Base-by-base conservation (phyloP, 2,329 filamentous ascomycete species). In the Exophiala lecanii-corni region DNA sequence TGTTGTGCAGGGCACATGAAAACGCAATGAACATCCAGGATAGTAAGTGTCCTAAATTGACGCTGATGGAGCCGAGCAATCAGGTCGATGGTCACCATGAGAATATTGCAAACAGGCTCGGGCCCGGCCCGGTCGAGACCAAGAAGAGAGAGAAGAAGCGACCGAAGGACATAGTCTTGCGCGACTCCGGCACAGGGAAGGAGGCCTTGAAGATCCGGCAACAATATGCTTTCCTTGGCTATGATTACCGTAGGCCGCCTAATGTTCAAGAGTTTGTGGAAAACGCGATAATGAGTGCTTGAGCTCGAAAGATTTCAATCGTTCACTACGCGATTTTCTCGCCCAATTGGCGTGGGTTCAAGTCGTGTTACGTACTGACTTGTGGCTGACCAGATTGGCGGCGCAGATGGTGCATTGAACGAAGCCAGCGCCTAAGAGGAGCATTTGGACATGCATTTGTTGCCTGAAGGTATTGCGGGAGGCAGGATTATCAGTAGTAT, bases 161-260 rank as follows among this genome's bases (percentile, higher is more conserved):
- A 49, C 81, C 91, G 0, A 75, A 89, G n/a, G 92, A 98, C 63
- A 84, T 84, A 57, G 66, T 97, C 44, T 68, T 97, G 19, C 75
- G 91, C 32, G 91, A 97, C 62, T 74, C 73, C 18, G 66, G 70
- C 6, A 75, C 83, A 5, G 82, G 79, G 30, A 74, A 72, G 30
- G 70, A 74, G 12, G 88, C 84, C n/a, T 69, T 97, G 63, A 81
- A 86, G 54, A 75, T 92, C 51, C 78, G 92, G 46, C 94, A 91
- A 65, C 77, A 76, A 60, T 84, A 78, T 18, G 89, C 88, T 0
- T 97, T 97, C 63, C 66, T 94, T 49, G 91, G 91, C 1, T 98
- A 98, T 61, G 87, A 85, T 2, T 97, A 92, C 72, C 77, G 81
- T n/a, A 42, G 48, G 15, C 45, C 49, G 13, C 16, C 28, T 2